Evolutionary conservation across 148 eudicot genomes (phyloP).

Genomic region (Spergularia bocconei): DNA sequence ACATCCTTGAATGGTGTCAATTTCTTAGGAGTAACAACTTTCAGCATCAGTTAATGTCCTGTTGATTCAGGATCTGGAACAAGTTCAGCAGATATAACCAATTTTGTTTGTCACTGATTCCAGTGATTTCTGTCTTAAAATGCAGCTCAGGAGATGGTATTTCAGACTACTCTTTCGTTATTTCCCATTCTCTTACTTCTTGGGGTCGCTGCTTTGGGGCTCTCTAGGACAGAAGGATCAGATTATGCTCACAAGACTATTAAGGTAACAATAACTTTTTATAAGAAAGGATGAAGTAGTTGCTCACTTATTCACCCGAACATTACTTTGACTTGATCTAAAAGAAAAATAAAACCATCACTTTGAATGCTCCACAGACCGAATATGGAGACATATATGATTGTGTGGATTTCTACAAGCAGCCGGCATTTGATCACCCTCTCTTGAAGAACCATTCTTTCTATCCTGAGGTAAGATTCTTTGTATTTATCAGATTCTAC

Average conservation of each 20-base stretch:
- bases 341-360: too few relatives aligned
- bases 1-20: neutral
- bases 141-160: conserved; percentile 12
- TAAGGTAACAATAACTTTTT: neutral
- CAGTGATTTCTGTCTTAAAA: neutral
- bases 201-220: neutral
- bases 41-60: neutral
- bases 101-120: neutral
- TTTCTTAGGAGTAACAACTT: neutral
- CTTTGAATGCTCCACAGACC: neutral
- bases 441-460: conserved; percentile 20
- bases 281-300: neutral
- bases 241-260: conserved; percentile 14
- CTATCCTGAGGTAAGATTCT: conserved; percentile 17
- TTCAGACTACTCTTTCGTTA: neutral
- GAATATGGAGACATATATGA: conserved; percentile 20
- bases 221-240: neutral
- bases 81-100: neutral
- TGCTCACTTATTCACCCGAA: neutral
- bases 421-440: conserved; percentile 25
- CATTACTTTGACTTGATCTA: neutral
- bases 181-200: conserved; percentile 1
- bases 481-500: neutral
- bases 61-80: neutral
- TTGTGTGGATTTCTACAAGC: conserved; percentile 27